These are phyloP conservation scores for Suillus decipiens DNA, from an alignment of 768 basidiomycete genomes.

Conservation along the genomic window DNA sequence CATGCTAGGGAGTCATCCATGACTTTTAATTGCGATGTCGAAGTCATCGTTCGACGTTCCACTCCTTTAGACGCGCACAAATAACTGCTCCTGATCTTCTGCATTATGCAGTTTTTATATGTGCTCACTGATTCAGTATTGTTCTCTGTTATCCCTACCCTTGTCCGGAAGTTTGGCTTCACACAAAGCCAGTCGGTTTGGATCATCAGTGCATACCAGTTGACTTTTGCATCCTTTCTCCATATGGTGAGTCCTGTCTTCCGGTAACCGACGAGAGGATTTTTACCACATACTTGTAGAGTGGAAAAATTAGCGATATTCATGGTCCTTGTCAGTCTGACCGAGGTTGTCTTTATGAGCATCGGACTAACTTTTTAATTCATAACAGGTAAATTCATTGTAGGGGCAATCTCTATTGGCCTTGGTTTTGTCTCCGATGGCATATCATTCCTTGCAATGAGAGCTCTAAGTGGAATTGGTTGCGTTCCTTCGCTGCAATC, in stretches of 20 bases:
- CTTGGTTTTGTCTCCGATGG: not conserved
- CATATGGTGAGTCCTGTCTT: conserved; percentile 29
- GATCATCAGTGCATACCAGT: conserved; percentile 39
- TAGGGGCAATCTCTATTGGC: not conserved
- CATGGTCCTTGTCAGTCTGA: conserved; percentile 34
- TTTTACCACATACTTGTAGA: conserved; percentile 17
- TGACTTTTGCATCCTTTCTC: conserved; percentile 37
- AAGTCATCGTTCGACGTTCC: not conserved
- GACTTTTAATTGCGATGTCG: not conserved
- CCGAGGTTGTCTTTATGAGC: not conserved
- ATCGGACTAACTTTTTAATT: not conserved
- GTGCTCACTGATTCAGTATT: conserved; percentile 36
- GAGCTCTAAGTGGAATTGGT: not conserved
- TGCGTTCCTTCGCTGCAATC: not conserved
- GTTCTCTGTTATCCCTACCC: conserved; percentile 33
- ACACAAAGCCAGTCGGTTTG: conserved; percentile 18
- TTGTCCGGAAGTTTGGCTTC: conserved; percentile 16
- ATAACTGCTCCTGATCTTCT: conserved; percentile 34
- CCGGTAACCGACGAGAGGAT: not conserved
- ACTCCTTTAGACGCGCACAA: not conserved
- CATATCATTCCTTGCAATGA: not conserved
- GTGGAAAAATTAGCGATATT: conserved; percentile 34
- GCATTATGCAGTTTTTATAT: conserved; percentile 40
- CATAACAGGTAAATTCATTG: not conserved
- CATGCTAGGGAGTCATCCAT: not conserved